Conservation (phyloP, 768 basidiomycete genomes). For the Gautieria morchelliformis region DNA sequence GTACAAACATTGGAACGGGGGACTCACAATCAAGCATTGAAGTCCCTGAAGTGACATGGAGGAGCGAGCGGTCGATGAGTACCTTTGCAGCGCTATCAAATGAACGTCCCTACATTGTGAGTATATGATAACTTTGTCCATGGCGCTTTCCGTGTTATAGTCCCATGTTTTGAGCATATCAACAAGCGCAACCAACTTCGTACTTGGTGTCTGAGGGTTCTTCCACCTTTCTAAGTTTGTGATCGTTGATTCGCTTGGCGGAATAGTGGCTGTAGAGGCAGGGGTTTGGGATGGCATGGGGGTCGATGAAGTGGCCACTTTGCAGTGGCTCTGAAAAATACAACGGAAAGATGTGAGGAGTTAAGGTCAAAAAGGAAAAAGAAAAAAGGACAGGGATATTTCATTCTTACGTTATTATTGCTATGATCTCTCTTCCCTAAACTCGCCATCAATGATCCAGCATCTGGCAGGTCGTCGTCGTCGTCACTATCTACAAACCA, state of each 20-base stretch:
- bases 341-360: no score
- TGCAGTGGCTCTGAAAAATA: not conserved
- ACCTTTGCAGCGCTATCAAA: slow-evolving; percentile 60
- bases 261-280: not conserved
- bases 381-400: not conserved
- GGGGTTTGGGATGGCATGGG: not conserved
- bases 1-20: not conserved
- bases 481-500: not conserved
- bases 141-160: slow-evolving; percentile 30
- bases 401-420: not conserved
- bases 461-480: slow-evolving; percentile 5
- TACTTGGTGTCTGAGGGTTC: slow-evolving; percentile 30
- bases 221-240: slow-evolving; percentile 2
- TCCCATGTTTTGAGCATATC: slow-evolving; percentile 46
- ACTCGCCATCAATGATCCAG: not conserved
- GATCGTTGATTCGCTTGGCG: not conserved
- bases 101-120: slow-evolving; percentile 49
- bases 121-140: slow-evolving; percentile 60
- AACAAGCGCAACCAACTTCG: slow-evolving; percentile 56
- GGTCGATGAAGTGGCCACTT: not conserved
- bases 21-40: slow-evolving; percentile 6
- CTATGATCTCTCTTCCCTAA: not conserved
- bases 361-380: no score
- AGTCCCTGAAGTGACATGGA: not conserved
- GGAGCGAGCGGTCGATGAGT: slow-evolving; percentile 14